Conservation (phyloP, 2,329 filamentous ascomycete genomes). For the Botryotinia calthae region DNA sequence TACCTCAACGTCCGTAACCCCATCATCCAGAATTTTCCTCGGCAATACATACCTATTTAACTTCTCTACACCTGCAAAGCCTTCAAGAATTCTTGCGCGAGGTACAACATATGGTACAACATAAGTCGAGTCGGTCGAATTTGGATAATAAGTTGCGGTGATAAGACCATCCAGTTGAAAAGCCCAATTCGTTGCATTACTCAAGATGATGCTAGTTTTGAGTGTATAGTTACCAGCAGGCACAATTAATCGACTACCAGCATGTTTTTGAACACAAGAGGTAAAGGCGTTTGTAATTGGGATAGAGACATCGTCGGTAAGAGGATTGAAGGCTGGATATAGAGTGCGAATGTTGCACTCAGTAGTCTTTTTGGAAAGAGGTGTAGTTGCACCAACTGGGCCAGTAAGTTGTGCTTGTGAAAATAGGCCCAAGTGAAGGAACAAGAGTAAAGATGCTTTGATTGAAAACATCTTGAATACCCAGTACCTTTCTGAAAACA, state of each 20-base stretch:
- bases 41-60: constrained; percentile 15
- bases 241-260: constrained; percentile 16
- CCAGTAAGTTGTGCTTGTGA: constrained; percentile 15
- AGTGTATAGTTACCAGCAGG: constrained; percentile 45
- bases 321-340: constrained; percentile 30
- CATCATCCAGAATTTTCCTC: constrained; percentile 24
- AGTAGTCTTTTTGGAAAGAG: constrained; percentile 33
- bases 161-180: constrained; percentile 54
- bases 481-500: background rate
- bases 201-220: constrained; percentile 48
- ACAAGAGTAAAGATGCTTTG: background rate
- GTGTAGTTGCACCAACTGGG: constrained; percentile 36
- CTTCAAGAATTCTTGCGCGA: constrained; percentile 27
- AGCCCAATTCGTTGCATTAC: constrained; percentile 47
- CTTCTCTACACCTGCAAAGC: constrained; percentile 40
- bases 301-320: constrained; percentile 35
- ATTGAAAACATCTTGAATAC: constrained; percentile 15
- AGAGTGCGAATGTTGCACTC: constrained; percentile 40
- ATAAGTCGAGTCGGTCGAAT: constrained; percentile 4
- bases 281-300: constrained; percentile 36
- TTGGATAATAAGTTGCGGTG: constrained; percentile 42
- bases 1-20: constrained; percentile 40
- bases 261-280: constrained; percentile 32
- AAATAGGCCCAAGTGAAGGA: background rate
- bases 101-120: constrained; percentile 13